These are phyloP conservation scores for Penicillium glabrum DNA, from an alignment of 2,329 filamentous ascomycete species.

Conservation along the genomic window DNA sequence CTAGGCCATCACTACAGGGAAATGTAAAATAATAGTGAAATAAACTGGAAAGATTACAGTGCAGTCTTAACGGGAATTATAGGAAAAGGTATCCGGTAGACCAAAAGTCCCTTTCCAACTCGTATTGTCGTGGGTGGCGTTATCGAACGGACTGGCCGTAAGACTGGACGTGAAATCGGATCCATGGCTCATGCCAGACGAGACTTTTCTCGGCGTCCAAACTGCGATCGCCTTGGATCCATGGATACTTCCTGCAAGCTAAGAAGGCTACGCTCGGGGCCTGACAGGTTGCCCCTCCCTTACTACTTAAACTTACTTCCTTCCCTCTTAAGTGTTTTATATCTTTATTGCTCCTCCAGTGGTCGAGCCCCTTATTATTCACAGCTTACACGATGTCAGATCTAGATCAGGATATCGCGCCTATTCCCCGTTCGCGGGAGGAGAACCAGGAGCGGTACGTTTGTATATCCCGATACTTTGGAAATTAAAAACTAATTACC, in stretches of 20 bases:
- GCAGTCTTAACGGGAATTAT: background rate
- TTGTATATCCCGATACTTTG: too few species aligned
- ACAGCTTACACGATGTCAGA: slow-evolving; percentile 21
- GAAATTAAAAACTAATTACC: background rate
- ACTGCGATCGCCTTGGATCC: slow-evolving; percentile 21
- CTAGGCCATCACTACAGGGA: too few species aligned
- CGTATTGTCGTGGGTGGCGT: slow-evolving; percentile 12
- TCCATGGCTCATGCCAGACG: slow-evolving; percentile 14
- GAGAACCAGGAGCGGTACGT: slow-evolving; percentile 49
- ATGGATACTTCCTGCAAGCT: slow-evolving; percentile 19
- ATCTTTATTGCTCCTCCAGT: background rate
- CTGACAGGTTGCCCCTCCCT: slow-evolving; percentile 17
- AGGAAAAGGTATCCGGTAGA: slow-evolving; percentile 4
- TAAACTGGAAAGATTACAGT: too few species aligned
- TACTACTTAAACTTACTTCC: slow-evolving; percentile 9
- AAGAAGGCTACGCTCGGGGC: slow-evolving; percentile 8
- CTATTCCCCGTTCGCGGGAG: slow-evolving; percentile 39
- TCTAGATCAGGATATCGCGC: slow-evolving; percentile 32
- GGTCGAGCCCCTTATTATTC: background rate
- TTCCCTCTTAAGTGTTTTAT: background rate
- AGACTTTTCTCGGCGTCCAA: slow-evolving; percentile 21
- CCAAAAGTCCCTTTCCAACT: background rate
- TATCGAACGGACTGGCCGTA: slow-evolving; percentile 16
- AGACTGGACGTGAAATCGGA: background rate
- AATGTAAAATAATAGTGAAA: too few species aligned